phyloP scores from a whole-genome alignment of 129 eudicot genomes.

The Oenanthe sinensis region DNA sequence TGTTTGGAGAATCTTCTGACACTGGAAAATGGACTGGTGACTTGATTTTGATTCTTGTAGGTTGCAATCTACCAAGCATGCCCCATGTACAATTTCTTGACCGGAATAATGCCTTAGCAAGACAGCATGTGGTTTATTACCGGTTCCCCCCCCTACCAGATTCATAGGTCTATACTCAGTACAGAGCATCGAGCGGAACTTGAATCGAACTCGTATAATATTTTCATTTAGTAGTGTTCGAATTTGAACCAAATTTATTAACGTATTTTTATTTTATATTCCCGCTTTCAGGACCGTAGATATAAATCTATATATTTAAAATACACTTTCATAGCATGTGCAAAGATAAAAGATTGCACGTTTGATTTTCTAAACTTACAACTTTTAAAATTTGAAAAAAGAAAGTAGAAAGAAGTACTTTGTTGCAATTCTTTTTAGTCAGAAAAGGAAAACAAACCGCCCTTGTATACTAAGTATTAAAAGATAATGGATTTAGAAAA shows the following conservation, averaged over 20 bases:
- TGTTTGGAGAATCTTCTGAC: constrained; percentile 3
- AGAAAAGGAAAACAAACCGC: background rate
- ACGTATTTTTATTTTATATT: too few species aligned
- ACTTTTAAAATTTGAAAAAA: too few species aligned
- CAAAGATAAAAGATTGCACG: constrained; percentile 2
- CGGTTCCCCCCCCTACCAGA: background rate
- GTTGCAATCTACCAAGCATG: background rate
- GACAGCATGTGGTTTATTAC: background rate
- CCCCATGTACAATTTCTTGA: background rate
- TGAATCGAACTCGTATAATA: background rate
- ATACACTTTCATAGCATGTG: background rate
- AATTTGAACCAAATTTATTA: too few species aligned
- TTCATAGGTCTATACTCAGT: background rate
- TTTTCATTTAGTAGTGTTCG: background rate
- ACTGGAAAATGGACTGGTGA: background rate
- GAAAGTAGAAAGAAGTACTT: background rate
- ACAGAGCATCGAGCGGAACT: background rate
- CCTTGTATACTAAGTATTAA: background rate
- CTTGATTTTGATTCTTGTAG: background rate
- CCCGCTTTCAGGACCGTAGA: background rate
- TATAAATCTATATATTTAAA: too few species aligned
- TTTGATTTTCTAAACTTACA: background rate
- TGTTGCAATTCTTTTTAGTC: background rate
- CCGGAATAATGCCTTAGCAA: background rate
- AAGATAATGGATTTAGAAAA: background rate